Percentiles rank a stretch among this genome's conserved stretches.
phyloP scores from a whole-genome alignment of 225 moss, liverwort and hornwort species.

The Sphagnum tenellum region DNA sequence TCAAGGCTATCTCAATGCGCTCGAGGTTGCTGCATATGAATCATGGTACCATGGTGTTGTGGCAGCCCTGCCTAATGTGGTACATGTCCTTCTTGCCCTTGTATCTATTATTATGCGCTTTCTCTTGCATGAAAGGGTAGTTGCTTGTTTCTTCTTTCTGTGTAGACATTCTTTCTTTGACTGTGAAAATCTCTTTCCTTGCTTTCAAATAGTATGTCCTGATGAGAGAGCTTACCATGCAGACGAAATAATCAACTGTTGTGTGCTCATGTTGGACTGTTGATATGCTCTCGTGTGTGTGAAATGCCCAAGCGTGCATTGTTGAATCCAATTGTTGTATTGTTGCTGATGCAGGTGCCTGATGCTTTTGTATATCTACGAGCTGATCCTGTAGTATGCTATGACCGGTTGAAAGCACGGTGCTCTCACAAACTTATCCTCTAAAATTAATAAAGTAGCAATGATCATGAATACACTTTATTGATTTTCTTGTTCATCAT shows the following conservation, averaged over 20 bases:
- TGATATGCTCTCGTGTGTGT: no score
- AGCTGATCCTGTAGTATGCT: slow-evolving; percentile 45
- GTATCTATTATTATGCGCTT: no score
- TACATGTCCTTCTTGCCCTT: slow-evolving; percentile 9
- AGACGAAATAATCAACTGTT: no score
- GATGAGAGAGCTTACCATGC: no score
- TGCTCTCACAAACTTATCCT: neutral
- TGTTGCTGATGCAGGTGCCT: slow-evolving; percentile 19
- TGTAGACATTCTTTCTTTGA: neutral
- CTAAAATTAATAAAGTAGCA: no score
- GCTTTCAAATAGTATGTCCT: no score
- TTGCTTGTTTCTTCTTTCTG: neutral
- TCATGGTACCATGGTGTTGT: slow-evolving; percentile 52
- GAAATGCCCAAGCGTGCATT: no score
- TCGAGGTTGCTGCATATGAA: slow-evolving; percentile 41
- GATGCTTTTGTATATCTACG: slow-evolving; percentile 54
- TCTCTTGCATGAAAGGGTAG: neutral
- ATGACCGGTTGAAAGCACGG: slow-evolving; percentile 43
- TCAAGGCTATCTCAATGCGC: slow-evolving; percentile 37
- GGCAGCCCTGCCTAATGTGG: slow-evolving; percentile 39
- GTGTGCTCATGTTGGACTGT: no score
- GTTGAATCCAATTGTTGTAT: no score
- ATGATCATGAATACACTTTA: neutral
- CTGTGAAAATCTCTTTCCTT: no score
- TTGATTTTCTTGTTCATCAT: neutral